Evolutionary conservation across 176 grass and related monocot genomes (phyloP).

Genomic region (Panicum miliaceum): DNA sequence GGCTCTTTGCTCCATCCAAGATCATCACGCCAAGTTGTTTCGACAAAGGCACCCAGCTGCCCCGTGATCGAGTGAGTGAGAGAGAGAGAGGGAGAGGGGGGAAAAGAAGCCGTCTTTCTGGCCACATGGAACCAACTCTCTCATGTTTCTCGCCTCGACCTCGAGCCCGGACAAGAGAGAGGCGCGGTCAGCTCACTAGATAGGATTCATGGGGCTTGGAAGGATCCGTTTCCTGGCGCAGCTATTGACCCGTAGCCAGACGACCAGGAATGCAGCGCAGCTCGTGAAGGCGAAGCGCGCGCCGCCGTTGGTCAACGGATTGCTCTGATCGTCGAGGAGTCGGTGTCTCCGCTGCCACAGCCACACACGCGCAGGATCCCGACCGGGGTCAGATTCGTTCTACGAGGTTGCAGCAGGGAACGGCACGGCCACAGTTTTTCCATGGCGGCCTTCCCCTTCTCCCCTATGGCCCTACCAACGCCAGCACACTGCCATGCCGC

Average conservation of each 20-base stretch:
- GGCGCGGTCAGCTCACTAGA: not conserved
- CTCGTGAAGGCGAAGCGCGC: not conserved
- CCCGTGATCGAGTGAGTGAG: slow-evolving; percentile 24
- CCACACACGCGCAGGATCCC: not conserved
- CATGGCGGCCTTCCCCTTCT: not conserved
- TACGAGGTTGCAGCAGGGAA: not conserved
- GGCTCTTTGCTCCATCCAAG: slow-evolving; percentile 8
- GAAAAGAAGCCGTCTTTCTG: slow-evolving; percentile 29
- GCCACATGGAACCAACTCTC: slow-evolving; percentile 54
- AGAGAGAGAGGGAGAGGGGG: no score
- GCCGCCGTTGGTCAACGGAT: not conserved
- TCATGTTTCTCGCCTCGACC: slow-evolving; percentile 50
- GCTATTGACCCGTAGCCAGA: not conserved
- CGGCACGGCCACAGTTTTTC: not conserved
- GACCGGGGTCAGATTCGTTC: not conserved
- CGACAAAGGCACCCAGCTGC: slow-evolving; percentile 17
- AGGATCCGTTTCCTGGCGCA: not conserved
- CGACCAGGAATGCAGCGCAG: not conserved
- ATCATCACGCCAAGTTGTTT: slow-evolving; percentile 31
- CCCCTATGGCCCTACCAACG: no score
- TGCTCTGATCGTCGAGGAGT: not conserved
- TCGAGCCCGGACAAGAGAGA: not conserved
- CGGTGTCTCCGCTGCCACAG: no score
- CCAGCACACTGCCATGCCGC: not conserved
- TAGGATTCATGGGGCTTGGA: not conserved